Conservation (phyloP, 208 protist genomes). For the Leishmania braziliensis region DNA sequence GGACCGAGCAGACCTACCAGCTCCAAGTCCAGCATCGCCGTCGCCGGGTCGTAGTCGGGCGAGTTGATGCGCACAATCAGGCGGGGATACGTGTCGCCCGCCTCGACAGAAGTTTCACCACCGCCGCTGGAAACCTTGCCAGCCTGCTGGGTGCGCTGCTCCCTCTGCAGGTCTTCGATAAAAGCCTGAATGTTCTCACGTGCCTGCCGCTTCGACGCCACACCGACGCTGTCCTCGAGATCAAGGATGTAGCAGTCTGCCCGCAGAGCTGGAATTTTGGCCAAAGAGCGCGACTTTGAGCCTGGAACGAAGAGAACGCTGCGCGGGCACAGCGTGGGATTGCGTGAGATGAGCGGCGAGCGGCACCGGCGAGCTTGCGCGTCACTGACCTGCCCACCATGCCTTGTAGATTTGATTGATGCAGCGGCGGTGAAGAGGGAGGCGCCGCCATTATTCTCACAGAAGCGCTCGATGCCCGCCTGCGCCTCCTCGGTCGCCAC, state of each 20-base stretch:
- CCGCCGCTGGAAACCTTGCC: background rate
- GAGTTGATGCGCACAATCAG: constrained; percentile 84
- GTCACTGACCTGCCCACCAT: background rate
- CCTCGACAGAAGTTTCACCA: background rate
- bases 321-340: constrained; percentile 61
- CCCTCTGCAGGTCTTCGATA: constrained; percentile 38
- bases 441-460: constrained; percentile 1
- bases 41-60: constrained; percentile 62
- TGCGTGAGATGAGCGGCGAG: constrained; percentile 43
- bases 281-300: constrained; percentile 51
- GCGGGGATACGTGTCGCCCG: constrained; percentile 31
- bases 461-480: constrained; percentile 11
- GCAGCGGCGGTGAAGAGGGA: background rate
- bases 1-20: constrained; percentile 66
- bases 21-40: constrained; percentile 83
- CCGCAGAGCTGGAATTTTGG: constrained; percentile 49
- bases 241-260: constrained; percentile 86
- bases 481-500: constrained; percentile 14
- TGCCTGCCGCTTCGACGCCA: constrained; percentile 45
- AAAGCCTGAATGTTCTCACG: constrained; percentile 62
- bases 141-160: background rate
- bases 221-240: constrained; percentile 68
- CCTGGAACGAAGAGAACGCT: constrained; percentile 82
- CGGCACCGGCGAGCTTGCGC: background rate
- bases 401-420: background rate